Percentiles rank a stretch among this genome's conserved stretches.
Evolutionary conservation across 2,329 filamentous ascomycete species (phyloP).

Genomic region (Rhexocercosporidium sp.): DNA sequence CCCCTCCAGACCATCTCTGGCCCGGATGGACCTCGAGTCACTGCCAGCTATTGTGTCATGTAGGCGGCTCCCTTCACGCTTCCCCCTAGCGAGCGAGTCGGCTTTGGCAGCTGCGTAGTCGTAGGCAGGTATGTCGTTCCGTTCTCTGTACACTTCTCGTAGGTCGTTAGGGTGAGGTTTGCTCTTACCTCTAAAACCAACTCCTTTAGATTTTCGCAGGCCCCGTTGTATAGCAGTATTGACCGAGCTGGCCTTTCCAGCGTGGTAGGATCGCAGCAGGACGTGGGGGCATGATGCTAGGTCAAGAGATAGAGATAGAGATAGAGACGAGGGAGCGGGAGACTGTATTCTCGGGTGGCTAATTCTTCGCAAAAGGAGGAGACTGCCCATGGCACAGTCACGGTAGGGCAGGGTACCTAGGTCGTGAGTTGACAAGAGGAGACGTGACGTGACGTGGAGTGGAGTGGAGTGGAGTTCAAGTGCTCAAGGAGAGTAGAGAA

Average conservation of each 20-base stretch:
- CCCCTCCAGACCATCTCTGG: background rate
- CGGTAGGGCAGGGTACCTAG: too few species aligned
- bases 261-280: constrained; percentile 25
- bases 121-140: constrained; percentile 29
- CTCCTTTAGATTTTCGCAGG: constrained; percentile 55
- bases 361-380: background rate
- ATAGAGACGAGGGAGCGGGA: background rate
- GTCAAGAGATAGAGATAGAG: background rate
- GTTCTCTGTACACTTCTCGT: constrained; percentile 23
- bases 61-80: background rate
- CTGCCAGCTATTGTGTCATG: background rate
- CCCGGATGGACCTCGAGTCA: background rate
- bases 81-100: background rate
- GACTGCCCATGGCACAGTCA: constrained; percentile 12
- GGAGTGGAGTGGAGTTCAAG: too few species aligned
- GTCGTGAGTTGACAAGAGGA: too few species aligned
- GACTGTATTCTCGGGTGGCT: background rate
- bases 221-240: constrained; percentile 73
- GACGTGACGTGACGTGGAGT: too few species aligned
- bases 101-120: background rate
- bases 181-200: constrained; percentile 37
- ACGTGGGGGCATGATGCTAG: too few species aligned
- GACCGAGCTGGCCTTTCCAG: constrained; percentile 57
- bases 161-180: constrained; percentile 23
- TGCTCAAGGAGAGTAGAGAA: too few species aligned